A percentile compares a stretch with the other conserved stretches of the same genome.
Evolutionary conservation across 1,284 basidiomycete genomes (phyloP).

Genomic region (Rhodotorula sp.): DNA sequence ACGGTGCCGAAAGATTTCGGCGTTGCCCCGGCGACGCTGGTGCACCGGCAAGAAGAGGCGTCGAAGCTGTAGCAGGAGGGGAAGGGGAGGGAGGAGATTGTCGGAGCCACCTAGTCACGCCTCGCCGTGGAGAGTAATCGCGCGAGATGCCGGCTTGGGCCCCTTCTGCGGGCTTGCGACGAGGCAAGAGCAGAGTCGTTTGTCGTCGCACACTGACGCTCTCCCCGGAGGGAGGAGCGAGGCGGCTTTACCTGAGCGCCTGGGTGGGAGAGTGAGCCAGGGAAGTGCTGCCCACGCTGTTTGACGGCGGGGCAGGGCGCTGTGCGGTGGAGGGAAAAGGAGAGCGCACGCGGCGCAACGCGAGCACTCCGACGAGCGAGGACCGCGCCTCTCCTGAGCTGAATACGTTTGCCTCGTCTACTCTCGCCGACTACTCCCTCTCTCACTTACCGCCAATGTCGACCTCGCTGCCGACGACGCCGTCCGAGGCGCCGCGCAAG

Average conservation of each 20-base stretch:
- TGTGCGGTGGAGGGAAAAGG: neutral
- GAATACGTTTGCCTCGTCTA: too few relatives aligned
- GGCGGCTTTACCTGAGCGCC: conserved; percentile 7
- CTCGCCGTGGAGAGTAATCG: neutral
- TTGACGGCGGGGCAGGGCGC: neutral
- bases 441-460: too few relatives aligned
- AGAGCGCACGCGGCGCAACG: neutral
- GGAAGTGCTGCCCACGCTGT: conserved; percentile 8
- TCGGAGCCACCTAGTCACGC: conserved; percentile 12
- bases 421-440: neutral
- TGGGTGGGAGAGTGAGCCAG: neutral
- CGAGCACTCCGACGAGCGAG: too few relatives aligned
- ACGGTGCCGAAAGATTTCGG: conserved; percentile 39
- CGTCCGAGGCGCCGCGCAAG: neutral
- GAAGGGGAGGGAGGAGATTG: neutral
- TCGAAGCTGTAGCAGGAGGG: conserved; percentile 1
- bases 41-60: conserved; percentile 12
- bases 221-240: neutral
- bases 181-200: neutral
- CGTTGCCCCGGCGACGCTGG: conserved; percentile 42
- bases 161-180: neutral
- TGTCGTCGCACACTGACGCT: neutral
- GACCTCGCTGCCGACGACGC: neutral
- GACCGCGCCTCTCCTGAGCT: too few relatives aligned
- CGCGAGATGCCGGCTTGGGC: conserved; percentile 3